Base-by-base conservation (phyloP, 2,329 filamentous ascomycete genomes). In the Colletotrichum brevisporum region DNA sequence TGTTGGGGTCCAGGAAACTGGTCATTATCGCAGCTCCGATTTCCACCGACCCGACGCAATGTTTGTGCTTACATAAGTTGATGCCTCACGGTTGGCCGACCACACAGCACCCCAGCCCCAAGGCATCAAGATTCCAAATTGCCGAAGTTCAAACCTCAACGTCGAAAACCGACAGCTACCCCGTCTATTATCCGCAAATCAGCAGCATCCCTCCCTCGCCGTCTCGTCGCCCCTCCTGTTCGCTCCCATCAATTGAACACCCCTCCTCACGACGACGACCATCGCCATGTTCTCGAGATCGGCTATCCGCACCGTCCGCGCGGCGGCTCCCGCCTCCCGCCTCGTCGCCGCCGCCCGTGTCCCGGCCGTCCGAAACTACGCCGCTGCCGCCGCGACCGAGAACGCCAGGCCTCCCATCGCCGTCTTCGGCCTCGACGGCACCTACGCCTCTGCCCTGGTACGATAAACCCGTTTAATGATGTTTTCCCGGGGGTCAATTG, bases 361-460 rank as follows among this genome's bases (percentile, higher is more conserved):
- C 78, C 87, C 89, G 78, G 84, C 90, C 83, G 67, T 69, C 67
- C 92, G 95, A 83, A 90, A 89, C 82, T 98, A 94, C 84, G 94
- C 94, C 78, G 67, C 64, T n/a, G 64, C 67, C 27, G 93, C 94
- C 73, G 83, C 89, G 76, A 82, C 87, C 78, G 85, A 90, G 81
- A 90, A 91, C 71, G 84, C 90, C 82, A 95, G 93, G 88, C 91
- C 95, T 77, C 96, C 96, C 75, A 88, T 98, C 80, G 89, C 95
- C 77, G 90, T 99, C 79, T 99, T 94, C 85, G 96, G 96, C 77
- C 86, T 99, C 80, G 96, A 98, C 84, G 96, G 96, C 84, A 98
- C 95, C 81, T 99, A 99, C 86, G 96, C 96, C 82, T 94, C 92
- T 86, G 96, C 96, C 86, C 89, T 99, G 91, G 96, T 99, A 95